Evolutionary conservation across 768 basidiomycete genomes (phyloP).

Genomic region (Kwoniella newhampshirensis): DNA sequence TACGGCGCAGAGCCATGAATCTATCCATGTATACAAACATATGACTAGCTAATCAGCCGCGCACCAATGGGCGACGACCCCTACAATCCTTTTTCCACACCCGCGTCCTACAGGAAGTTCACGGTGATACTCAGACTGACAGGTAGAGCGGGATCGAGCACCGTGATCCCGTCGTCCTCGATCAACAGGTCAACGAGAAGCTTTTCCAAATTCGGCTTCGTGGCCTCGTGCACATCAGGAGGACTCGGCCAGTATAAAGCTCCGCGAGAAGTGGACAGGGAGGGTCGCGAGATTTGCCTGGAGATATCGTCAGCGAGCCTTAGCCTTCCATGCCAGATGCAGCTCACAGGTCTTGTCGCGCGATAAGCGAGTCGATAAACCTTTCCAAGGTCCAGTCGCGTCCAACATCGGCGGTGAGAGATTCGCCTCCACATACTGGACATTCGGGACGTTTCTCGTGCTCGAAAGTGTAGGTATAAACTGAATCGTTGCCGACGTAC

Average conservation of each 20-base stretch:
- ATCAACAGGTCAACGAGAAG: conserved; percentile 76
- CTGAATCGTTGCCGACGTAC: conserved; percentile 92
- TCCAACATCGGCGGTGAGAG: conserved; percentile 69
- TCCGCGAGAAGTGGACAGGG: conserved; percentile 65
- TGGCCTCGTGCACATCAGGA: conserved; percentile 81
- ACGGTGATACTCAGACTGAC: conserved; percentile 65
- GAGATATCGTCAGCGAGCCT: too few species aligned
- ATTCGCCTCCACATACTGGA: conserved; percentile 93
- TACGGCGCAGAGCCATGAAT: background rate
- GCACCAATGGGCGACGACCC: too few species aligned
- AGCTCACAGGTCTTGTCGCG: conserved; percentile 85
- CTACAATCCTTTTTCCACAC: background rate
- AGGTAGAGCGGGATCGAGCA: conserved; percentile 84
- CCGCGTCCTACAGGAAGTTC: conserved; percentile 40
- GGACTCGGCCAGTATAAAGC: conserved; percentile 90
- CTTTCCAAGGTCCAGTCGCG: conserved; percentile 76
- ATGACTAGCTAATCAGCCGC: background rate
- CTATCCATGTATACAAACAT: conserved; percentile 6
- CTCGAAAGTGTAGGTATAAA: conserved; percentile 97
- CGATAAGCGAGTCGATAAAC: conserved; percentile 80
- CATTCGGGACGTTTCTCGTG: conserved; percentile 90
- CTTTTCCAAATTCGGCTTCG: conserved; percentile 86
- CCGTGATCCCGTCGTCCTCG: conserved; percentile 73
- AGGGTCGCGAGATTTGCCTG: conserved; percentile 97
- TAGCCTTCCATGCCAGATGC: background rate